Percentiles rank a stretch among this genome's conserved stretches.
phyloP scores from a whole-genome alignment of 1,139 yeast species.

The Lodderomyces orthopsilosis region DNA sequence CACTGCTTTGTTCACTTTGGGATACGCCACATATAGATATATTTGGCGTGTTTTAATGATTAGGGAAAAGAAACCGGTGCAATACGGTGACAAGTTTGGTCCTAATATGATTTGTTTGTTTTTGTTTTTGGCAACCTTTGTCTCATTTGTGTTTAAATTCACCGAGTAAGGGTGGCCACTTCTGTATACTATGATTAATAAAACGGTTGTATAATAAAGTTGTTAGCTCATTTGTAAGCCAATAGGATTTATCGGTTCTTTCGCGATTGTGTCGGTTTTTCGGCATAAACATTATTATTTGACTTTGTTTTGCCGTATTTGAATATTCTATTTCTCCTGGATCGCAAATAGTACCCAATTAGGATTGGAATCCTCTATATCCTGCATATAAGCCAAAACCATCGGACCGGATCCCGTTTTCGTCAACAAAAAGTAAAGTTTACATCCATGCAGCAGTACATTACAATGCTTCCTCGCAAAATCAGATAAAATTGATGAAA shows the following conservation, averaged over 20 bases:
- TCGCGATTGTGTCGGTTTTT: no score
- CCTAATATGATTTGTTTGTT: slow-evolving; percentile 80
- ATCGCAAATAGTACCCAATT: slow-evolving; percentile 4
- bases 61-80: slow-evolving; percentile 75
- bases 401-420: background rate
- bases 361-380: background rate
- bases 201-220: background rate
- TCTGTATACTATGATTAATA: background rate
- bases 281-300: background rate
- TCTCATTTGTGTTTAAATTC: slow-evolving; percentile 62
- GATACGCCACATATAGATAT: slow-evolving; percentile 73
- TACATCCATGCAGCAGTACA: slow-evolving; percentile 1
- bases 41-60: slow-evolving; percentile 81
- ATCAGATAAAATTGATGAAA: slow-evolving; percentile 10
- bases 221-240: no score
- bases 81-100: slow-evolving; percentile 86
- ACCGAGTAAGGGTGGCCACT: no score
- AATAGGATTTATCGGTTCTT: no score
- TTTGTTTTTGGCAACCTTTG: slow-evolving; percentile 67
- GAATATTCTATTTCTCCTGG: background rate
- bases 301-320: background rate
- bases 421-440: background rate
- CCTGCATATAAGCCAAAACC: background rate
- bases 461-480: no score
- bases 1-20: slow-evolving; percentile 70